Percentiles rank a stretch among this genome's conserved stretches.
phyloP scores from a whole-genome alignment of 1,284 basidiomycete genomes.

The Apiotrichum veenhuisii region DNA sequence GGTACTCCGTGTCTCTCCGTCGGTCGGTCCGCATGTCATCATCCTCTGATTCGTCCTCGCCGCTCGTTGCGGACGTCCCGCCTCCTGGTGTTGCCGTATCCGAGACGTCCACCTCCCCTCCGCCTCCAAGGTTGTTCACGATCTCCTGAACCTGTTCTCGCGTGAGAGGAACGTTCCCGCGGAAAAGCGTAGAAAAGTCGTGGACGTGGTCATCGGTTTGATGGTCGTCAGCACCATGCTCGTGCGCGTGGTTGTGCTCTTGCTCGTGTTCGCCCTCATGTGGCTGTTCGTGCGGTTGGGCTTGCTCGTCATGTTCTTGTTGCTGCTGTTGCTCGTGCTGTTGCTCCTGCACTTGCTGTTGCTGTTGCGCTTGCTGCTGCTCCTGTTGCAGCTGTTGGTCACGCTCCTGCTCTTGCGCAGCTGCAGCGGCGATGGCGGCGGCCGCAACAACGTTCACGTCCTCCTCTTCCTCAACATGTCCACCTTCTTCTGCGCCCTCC shows the following conservation, averaged over 20 bases:
- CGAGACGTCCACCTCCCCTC: conserved; percentile 6
- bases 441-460: background rate
- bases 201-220: conserved; percentile 6
- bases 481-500: conserved; percentile 8
- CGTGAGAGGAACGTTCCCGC: conserved; percentile 22
- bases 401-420: no score
- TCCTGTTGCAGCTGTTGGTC: no score
- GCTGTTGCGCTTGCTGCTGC: no score
- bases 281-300: background rate
- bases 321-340: no score
- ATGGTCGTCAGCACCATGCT: background rate
- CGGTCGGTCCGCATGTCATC: conserved; percentile 12
- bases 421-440: no score
- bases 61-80: background rate
- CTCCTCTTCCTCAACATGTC: background rate
- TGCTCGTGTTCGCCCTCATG: conserved; percentile 1
- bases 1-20: conserved; percentile 10
- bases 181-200: conserved; percentile 17
- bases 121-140: conserved; percentile 24
- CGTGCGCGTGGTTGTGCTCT: conserved; percentile 15
- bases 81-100: background rate
- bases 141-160: conserved; percentile 36
- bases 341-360: no score
- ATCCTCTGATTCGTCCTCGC: conserved; percentile 9
- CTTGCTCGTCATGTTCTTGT: no score